A percentile compares a stretch with the other conserved stretches of the same genome.
These are phyloP conservation scores for Ascochyta pisi DNA, from an alignment of 2,329 filamentous ascomycete genomes.

Conservation along the genomic window DNA sequence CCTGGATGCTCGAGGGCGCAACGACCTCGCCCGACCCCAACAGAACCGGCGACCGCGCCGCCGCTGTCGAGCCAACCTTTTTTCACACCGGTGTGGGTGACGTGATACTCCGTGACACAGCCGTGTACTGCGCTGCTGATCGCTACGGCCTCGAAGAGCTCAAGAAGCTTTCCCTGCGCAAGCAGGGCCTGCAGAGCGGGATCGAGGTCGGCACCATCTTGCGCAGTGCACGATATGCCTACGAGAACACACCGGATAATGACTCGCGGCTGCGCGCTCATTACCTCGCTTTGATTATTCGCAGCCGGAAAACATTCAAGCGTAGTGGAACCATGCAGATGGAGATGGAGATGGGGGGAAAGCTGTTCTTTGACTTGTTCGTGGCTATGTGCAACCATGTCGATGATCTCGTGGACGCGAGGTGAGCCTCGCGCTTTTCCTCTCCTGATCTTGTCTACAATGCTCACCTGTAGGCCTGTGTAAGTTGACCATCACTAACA, in stretches of 20 bases:
- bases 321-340: slow-evolving; percentile 97
- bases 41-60: slow-evolving; percentile 64
- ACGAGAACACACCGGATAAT: slow-evolving; percentile 91
- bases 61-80: slow-evolving; percentile 73
- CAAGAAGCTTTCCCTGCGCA: slow-evolving; percentile 88
- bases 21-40: slow-evolving; percentile 61
- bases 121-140: slow-evolving; percentile 91
- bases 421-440: slow-evolving; percentile 50
- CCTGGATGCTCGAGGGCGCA: slow-evolving; percentile 86
- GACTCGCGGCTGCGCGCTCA: slow-evolving; percentile 94
- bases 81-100: slow-evolving; percentile 77
- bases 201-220: slow-evolving; percentile 93
- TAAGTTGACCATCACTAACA: slow-evolving; percentile 25
- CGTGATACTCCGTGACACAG: slow-evolving; percentile 86
- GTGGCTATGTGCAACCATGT: slow-evolving; percentile 98
- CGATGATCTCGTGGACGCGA: slow-evolving; percentile 90
- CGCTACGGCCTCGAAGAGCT: slow-evolving; percentile 90
- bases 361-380: slow-evolving; percentile 98
- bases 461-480: not conserved
- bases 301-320: slow-evolving; percentile 97
- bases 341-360: slow-evolving; percentile 94
- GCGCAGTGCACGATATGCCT: slow-evolving; percentile 91
- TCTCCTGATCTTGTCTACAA: slow-evolving; percentile 1
- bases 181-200: slow-evolving; percentile 91
- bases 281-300: slow-evolving; percentile 96